A percentile compares a stretch with the other conserved stretches of the same genome.
Conservation (phyloP, 1,284 basidiomycete genomes). For the Ganoderma lingzhi region DNA sequence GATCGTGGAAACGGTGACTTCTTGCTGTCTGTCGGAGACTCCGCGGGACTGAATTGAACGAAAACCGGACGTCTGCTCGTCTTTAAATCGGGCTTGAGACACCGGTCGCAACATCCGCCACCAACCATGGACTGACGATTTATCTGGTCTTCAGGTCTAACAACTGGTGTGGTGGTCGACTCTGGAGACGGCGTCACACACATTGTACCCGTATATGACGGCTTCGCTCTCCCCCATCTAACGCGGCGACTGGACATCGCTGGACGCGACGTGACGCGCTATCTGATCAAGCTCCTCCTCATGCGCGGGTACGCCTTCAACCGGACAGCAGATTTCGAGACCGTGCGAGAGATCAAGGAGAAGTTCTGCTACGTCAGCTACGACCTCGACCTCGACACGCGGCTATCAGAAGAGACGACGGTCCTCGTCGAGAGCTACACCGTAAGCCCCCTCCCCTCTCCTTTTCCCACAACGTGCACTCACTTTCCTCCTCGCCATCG, state of each 20-base stretch:
- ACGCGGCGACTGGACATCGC: conserved; percentile 96
- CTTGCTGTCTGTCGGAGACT: background rate
- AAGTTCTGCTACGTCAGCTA: conserved; percentile 98
- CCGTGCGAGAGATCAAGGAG: conserved; percentile 98
- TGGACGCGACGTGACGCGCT: conserved; percentile 97
- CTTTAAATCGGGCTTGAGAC: background rate
- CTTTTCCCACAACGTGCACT: background rate
- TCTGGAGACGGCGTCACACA: conserved; percentile 99
- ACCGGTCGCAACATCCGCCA: background rate
- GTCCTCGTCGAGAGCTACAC: conserved; percentile 97
- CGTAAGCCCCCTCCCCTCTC: conserved; percentile 53
- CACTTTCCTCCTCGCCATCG: background rate
- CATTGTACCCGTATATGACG: conserved; percentile 98
- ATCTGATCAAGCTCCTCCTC: conserved; percentile 97
- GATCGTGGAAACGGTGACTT: background rate
- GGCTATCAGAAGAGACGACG: conserved; percentile 95
- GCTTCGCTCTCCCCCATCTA: conserved; percentile 94
- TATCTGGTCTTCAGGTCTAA: conserved; percentile 74
- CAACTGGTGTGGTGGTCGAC: conserved; percentile 98
- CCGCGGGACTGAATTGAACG: background rate
- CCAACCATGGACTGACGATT: background rate
- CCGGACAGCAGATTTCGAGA: conserved; percentile 99
- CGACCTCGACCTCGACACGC: conserved; percentile 94
- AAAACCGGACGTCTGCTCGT: background rate
- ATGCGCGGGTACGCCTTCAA: conserved; percentile 99